A percentile compares a stretch with the other conserved stretches of the same genome.
Conservation (phyloP, 768 basidiomycete genomes). For the Punctularia strigosozonata region DNA sequence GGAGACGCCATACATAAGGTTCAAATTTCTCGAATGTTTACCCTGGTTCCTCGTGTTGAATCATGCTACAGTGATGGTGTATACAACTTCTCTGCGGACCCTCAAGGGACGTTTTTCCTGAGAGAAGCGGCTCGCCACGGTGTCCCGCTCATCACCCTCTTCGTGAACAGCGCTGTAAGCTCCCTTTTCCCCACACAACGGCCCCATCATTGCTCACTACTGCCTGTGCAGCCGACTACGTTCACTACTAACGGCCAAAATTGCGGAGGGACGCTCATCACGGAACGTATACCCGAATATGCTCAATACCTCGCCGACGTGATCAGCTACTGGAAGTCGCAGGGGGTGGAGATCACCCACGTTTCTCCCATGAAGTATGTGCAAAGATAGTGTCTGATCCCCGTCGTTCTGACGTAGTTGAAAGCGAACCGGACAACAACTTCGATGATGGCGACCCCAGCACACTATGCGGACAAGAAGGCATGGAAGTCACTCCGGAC, state of each 20-base stretch:
- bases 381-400: too few species aligned
- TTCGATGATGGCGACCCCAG: constrained; percentile 17
- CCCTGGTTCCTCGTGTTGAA: constrained; percentile 3
- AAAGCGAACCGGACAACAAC: constrained; percentile 21
- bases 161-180: constrained; percentile 26
- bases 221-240: constrained; percentile 5
- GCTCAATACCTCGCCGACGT: constrained; percentile 32
- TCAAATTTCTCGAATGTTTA: neutral
- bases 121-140: constrained; percentile 23
- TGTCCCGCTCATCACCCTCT: constrained; percentile 27
- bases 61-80: constrained; percentile 18
- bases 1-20: constrained; percentile 22
- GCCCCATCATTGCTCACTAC: neutral
- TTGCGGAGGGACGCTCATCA: constrained; percentile 11
- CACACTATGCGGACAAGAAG: constrained; percentile 28
- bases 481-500: constrained; percentile 28
- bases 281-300: constrained; percentile 17
- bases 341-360: constrained; percentile 26
- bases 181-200: neutral
- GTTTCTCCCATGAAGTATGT: constrained; percentile 30
- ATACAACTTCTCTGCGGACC: constrained; percentile 27
- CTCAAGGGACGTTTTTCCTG: constrained; percentile 29
- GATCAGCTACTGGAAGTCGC: constrained; percentile 23
- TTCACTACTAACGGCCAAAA: constrained; percentile 10
- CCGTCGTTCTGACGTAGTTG: too few species aligned